Percentiles rank a stretch among this genome's conserved stretches.
Evolutionary conservation across 495 filamentous ascomycete genomes (phyloP).

Genomic region (Hypomontagnella submonticulosa): DNA sequence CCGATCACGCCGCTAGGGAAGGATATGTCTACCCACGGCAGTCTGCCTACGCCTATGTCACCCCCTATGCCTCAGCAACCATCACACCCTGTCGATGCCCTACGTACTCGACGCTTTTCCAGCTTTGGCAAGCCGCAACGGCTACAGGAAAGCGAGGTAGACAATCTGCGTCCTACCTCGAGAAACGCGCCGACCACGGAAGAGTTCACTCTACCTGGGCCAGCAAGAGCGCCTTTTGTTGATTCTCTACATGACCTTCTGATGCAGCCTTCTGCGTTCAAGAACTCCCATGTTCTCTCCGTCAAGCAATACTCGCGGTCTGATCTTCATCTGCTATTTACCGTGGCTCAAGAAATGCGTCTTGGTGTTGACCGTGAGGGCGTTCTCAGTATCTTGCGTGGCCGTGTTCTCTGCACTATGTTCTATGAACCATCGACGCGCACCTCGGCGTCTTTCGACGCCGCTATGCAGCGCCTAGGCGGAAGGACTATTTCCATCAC

Average conservation of each 20-base stretch:
- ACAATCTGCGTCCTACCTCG: conserved; percentile 33
- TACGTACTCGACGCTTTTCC: conserved; percentile 59
- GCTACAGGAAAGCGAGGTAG: conserved; percentile 34
- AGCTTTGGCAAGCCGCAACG: conserved; percentile 46
- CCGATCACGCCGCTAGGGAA: conserved; percentile 68
- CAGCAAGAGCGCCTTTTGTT: conserved; percentile 46
- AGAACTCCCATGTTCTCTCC: conserved; percentile 84
- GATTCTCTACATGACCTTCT: conserved; percentile 72
- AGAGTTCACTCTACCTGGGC: conserved; percentile 66
- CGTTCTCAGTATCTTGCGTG: conserved; percentile 85
- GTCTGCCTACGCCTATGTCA: conserved; percentile 64
- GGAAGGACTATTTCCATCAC: conserved; percentile 82
- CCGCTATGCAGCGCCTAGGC: conserved; percentile 96
- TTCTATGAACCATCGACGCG: conserved; percentile 98
- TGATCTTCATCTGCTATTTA: conserved; percentile 93
- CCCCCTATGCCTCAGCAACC: conserved; percentile 58
- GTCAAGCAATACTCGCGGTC: conserved; percentile 87
- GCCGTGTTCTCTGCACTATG: conserved; percentile 85
- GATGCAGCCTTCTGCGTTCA: conserved; percentile 79
- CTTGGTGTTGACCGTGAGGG: conserved; percentile 91
- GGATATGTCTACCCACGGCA: conserved; percentile 80
- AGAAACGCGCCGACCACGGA: conserved; percentile 49
- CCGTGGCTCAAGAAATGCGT: conserved; percentile 95
- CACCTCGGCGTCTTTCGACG: conserved; percentile 95
- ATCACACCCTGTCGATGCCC: conserved; percentile 55